Evolutionary conservation across 2,329 filamentous ascomycete genomes (phyloP).

Genomic region (Pseudogymnoascus sp.): DNA sequence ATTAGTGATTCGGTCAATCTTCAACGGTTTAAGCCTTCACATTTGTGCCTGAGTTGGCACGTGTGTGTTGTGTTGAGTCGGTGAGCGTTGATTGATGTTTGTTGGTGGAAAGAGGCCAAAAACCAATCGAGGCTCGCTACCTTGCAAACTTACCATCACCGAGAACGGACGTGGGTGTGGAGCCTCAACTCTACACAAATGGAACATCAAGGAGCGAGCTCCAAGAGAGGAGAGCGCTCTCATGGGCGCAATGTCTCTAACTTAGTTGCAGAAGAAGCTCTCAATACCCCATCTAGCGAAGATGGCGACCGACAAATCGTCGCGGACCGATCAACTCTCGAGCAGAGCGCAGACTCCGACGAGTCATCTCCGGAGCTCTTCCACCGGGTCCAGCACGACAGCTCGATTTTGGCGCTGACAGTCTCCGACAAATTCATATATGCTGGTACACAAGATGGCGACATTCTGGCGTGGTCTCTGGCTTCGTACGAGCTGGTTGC

Average conservation of each 20-base stretch:
- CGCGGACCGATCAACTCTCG: background rate
- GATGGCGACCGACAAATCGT: background rate
- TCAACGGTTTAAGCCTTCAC: background rate
- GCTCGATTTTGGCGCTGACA: constrained; percentile 73
- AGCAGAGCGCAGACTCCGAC: background rate
- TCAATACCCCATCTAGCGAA: background rate
- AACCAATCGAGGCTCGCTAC: constrained; percentile 1
- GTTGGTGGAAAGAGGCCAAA: background rate
- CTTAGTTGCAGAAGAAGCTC: background rate
- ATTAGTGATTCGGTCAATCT: background rate
- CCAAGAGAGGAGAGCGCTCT: background rate
- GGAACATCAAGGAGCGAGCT: constrained; percentile 1
- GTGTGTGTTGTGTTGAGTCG: background rate
- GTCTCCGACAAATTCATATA: constrained; percentile 77
- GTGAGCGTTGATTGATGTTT: background rate
- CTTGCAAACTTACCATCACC: constrained; percentile 1
- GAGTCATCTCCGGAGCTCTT: constrained; percentile 49
- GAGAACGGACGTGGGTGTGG: background rate
- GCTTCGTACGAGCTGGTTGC: constrained; percentile 74
- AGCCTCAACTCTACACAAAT: background rate
- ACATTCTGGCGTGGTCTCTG: constrained; percentile 87
- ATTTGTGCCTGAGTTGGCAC: background rate
- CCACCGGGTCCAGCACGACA: constrained; percentile 68
- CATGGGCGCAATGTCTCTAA: background rate
- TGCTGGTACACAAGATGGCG: constrained; percentile 85